Evolutionary conservation across 2,329 filamentous ascomycete genomes (phyloP).

Genomic region (Sarocladiaceae sp.): DNA sequence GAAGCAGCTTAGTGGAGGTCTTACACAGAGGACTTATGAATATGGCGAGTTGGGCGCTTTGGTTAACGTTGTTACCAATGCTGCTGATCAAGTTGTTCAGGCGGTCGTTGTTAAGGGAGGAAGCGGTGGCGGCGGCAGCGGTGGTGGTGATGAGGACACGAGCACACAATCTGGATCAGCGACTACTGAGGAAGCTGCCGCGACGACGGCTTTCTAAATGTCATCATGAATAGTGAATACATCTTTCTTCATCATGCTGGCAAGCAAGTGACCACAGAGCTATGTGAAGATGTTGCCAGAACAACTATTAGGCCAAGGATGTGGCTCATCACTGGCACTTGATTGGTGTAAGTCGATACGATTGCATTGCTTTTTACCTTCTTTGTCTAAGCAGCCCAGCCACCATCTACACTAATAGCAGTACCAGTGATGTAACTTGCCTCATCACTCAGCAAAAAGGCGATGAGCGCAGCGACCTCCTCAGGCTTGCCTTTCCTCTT

Average conservation of each 20-base stretch:
- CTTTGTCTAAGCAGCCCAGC: constrained; percentile 20
- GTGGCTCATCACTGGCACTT: too few species aligned
- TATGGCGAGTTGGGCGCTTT: constrained; percentile 7
- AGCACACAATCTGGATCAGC: neutral
- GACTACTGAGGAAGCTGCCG: neutral
- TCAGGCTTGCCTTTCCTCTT: constrained; percentile 19
- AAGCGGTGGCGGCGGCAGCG: neutral
- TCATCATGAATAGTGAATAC: neutral
- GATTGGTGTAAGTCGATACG: too few species aligned
- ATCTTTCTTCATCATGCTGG: too few species aligned
- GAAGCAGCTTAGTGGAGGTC: constrained; percentile 4
- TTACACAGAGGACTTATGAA: neutral
- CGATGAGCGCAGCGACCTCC: constrained; percentile 22
- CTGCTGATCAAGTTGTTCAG: neutral
- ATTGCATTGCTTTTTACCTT: neutral
- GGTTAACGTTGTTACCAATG: constrained; percentile 8
- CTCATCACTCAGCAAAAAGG: constrained; percentile 24
- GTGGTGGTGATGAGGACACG: neutral
- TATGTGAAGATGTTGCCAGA: too few species aligned
- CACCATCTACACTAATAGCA: constrained; percentile 21
- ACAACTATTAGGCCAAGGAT: too few species aligned
- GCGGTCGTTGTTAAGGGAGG: constrained; percentile 7
- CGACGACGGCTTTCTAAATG: constrained; percentile 4
- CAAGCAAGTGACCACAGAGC: too few species aligned
- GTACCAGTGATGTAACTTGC: constrained; percentile 22